phyloP scores from a whole-genome alignment of 129 eudicot species.

The Chrysanthemum lavandulifolium region DNA sequence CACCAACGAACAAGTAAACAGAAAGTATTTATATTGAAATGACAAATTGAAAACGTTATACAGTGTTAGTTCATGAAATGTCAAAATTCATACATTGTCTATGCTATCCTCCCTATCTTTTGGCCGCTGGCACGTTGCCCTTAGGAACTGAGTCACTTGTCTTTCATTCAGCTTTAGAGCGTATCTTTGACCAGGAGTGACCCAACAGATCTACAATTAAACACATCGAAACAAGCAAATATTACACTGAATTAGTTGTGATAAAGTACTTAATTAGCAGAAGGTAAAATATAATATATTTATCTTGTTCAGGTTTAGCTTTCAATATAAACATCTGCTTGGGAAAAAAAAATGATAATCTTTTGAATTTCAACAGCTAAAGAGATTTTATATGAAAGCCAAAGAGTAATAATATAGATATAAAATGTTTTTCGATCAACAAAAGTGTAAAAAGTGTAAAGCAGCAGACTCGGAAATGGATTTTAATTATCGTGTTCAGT shows the following conservation, averaged over 20 bases:
- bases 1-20: background rate
- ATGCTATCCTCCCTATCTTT: constrained; percentile 34
- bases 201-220: constrained; percentile 40
- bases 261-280: background rate
- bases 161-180: constrained; percentile 40
- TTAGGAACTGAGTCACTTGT: constrained; percentile 53
- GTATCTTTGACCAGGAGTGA: constrained; percentile 35
- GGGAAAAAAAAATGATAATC: too few species aligned
- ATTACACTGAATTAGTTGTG: background rate
- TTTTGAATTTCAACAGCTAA: too few species aligned
- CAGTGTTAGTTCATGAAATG: background rate
- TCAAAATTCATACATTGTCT: constrained; percentile 15
- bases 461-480: too few species aligned
- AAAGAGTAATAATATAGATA: too few species aligned
- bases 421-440: too few species aligned
- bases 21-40: background rate
- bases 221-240: background rate
- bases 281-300: background rate
- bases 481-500: too few species aligned
- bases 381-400: too few species aligned
- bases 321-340: background rate
- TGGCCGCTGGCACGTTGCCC: constrained; percentile 73
- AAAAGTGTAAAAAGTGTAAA: too few species aligned
- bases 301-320: background rate
- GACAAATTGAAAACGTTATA: background rate